Conservation (phyloP, 148 eudicot genomes). For the Nyssa sinensis region DNA sequence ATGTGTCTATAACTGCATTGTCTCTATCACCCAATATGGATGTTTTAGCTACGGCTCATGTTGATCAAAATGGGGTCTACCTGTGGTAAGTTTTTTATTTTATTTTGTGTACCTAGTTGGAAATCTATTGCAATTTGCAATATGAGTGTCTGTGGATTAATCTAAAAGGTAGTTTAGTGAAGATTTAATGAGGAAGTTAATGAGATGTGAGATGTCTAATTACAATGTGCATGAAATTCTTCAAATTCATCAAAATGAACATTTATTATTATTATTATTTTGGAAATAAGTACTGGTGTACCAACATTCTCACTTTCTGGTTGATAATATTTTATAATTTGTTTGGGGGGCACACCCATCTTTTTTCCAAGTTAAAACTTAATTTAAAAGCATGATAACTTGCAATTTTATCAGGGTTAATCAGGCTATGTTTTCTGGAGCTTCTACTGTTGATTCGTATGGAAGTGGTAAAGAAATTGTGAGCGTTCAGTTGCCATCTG, state of each 20-base stretch:
- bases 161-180: background rate
- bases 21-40: slow-evolving; percentile 99
- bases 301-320: background rate
- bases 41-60: slow-evolving; percentile 93
- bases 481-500: slow-evolving; percentile 72
- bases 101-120: background rate
- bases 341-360: too few species aligned
- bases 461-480: slow-evolving; percentile 82
- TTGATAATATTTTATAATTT: too few species aligned
- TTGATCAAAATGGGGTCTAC: slow-evolving; percentile 93
- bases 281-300: background rate
- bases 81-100: slow-evolving; percentile 63
- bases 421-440: slow-evolving; percentile 86
- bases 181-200: background rate
- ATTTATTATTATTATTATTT: background rate
- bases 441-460: slow-evolving; percentile 49
- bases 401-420: slow-evolving; percentile 61
- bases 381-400: background rate
- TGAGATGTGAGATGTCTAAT: background rate
- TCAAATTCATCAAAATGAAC: background rate
- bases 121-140: background rate
- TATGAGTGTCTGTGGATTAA: background rate
- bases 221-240: slow-evolving; percentile 1
- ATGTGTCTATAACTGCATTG: slow-evolving; percentile 78
- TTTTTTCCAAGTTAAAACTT: background rate